phyloP scores from a whole-genome alignment of 1,139 yeast genomes.

The Geotrichum histeridarum region DNA sequence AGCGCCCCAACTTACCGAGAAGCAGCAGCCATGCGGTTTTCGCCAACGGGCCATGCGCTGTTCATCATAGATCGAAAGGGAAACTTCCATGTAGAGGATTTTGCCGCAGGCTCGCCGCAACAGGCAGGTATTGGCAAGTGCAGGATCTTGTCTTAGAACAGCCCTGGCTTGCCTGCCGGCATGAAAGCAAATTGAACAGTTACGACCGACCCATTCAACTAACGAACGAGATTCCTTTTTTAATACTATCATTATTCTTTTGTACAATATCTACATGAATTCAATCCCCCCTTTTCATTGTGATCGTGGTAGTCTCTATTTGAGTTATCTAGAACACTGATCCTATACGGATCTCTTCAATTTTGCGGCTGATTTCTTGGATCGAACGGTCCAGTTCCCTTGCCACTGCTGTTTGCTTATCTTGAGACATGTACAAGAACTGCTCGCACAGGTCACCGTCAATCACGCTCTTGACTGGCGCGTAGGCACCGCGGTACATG shows the following conservation, averaged over 20 bases:
- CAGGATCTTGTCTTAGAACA: slow-evolving; percentile 29
- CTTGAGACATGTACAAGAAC: slow-evolving; percentile 41
- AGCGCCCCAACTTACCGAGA: slow-evolving; percentile 58
- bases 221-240: too few relatives aligned
- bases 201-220: too few relatives aligned
- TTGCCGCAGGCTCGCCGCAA: slow-evolving; percentile 77
- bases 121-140: slow-evolving; percentile 76
- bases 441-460: slow-evolving; percentile 85
- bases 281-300: neutral
- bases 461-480: slow-evolving; percentile 66
- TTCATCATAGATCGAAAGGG: slow-evolving; percentile 80
- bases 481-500: slow-evolving; percentile 69
- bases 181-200: neutral
- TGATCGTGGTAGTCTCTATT: neutral
- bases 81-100: slow-evolving; percentile 69
- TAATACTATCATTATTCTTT: too few relatives aligned
- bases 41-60: slow-evolving; percentile 75
- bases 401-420: slow-evolving; percentile 48
- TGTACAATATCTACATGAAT: too few relatives aligned
- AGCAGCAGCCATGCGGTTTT: slow-evolving; percentile 70
- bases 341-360: slow-evolving; percentile 54
- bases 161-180: slow-evolving; percentile 7
- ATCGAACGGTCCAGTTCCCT: slow-evolving; percentile 52
- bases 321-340: slow-evolving; percentile 36
- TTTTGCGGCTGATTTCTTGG: slow-evolving; percentile 55